Evolutionary conservation across 768 basidiomycete genomes (phyloP).

Genomic region (Nidularia pulvinata): DNA sequence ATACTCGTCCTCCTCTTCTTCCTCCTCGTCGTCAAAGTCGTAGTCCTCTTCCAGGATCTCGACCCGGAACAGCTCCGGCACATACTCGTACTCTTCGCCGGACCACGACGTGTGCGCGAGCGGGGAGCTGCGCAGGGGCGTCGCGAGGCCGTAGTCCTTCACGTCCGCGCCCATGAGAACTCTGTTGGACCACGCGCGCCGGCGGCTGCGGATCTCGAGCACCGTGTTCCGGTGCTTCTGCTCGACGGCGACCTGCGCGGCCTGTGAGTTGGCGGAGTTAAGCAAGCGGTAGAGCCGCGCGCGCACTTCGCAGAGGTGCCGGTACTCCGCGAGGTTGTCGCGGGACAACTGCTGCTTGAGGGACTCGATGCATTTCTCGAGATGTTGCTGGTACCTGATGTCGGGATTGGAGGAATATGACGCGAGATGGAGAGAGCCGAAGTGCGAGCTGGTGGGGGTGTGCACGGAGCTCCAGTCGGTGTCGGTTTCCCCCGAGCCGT

Average conservation of each 20-base stretch:
- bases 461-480: slow-evolving; percentile 51
- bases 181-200: slow-evolving; percentile 68
- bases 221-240: slow-evolving; percentile 36
- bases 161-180: slow-evolving; percentile 23
- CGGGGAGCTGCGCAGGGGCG: slow-evolving; percentile 49
- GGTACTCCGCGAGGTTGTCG: slow-evolving; percentile 28
- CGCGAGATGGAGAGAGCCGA: slow-evolving; percentile 9
- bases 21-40: slow-evolving; percentile 24
- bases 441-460: slow-evolving; percentile 36
- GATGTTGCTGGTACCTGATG: slow-evolving; percentile 4
- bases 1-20: slow-evolving; percentile 30
- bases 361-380: slow-evolving; percentile 9
- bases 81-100: slow-evolving; percentile 22
- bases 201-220: slow-evolving; percentile 56
- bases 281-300: slow-evolving; percentile 38
- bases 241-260: slow-evolving; percentile 34
- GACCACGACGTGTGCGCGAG: slow-evolving; percentile 39
- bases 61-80: not conserved
- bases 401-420: not conserved
- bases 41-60: not conserved
- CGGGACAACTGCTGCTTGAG: slow-evolving; percentile 25
- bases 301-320: slow-evolving; percentile 24
- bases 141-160: slow-evolving; percentile 38
- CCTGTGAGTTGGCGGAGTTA: slow-evolving; percentile 37
- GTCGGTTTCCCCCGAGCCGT: slow-evolving; percentile 25